Conservation (phyloP, 805 yeast species). For the Metschnikowia continentalis region DNA sequence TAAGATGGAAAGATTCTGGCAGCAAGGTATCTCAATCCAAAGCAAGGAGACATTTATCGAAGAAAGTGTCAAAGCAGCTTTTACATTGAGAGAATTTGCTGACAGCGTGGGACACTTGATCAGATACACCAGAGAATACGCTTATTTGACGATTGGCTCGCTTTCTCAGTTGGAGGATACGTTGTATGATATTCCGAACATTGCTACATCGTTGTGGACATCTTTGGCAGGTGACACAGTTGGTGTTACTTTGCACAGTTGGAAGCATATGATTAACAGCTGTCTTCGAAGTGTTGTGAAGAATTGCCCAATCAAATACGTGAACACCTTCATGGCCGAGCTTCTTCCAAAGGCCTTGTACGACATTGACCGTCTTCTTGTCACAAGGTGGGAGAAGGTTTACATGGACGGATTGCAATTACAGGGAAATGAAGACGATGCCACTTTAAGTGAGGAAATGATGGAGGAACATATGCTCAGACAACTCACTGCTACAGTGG, state of each 20-base stretch:
- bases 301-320: conserved; percentile 75
- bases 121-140: conserved; percentile 93
- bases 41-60: conserved; percentile 91
- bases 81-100: conserved; percentile 92
- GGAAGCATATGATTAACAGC: conserved; percentile 94
- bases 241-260: conserved; percentile 90
- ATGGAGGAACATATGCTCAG: conserved; percentile 93
- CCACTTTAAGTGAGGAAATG: conserved; percentile 92
- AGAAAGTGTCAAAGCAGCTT: conserved; percentile 90
- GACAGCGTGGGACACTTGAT: conserved; percentile 96
- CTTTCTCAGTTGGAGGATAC: conserved; percentile 88
- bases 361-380: conserved; percentile 70
- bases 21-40: conserved; percentile 93
- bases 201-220: conserved; percentile 72
- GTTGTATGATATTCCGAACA: conserved; percentile 77
- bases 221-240: conserved; percentile 81
- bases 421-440: conserved; percentile 65
- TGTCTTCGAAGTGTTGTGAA: conserved; percentile 82
- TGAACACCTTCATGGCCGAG: conserved; percentile 66
- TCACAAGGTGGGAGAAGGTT: conserved; percentile 71
- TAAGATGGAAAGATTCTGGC: conserved; percentile 95
- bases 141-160: conserved; percentile 83
- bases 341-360: conserved; percentile 73
- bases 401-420: conserved; percentile 53
- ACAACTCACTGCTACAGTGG: conserved; percentile 90